phyloP scores from a whole-genome alignment of 148 eudicot genomes.

The Chenopodium berlandieri region DNA sequence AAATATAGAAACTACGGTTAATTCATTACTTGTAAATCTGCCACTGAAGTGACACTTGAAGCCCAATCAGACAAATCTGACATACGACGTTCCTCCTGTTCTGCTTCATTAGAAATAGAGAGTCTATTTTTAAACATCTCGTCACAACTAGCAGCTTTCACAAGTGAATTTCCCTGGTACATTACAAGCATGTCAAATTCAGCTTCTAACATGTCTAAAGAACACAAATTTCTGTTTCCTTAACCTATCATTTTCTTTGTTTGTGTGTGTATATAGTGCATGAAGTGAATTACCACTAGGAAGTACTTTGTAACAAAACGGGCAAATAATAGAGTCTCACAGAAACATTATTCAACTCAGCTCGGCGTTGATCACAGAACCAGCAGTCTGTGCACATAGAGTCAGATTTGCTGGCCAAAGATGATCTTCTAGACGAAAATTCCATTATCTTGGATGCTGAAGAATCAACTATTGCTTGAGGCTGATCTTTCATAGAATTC shows the following conservation, averaged over 20 bases:
- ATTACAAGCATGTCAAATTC: background rate
- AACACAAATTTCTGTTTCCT: background rate
- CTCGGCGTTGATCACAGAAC: conserved; percentile 61
- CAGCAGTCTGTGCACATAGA: conserved; percentile 43
- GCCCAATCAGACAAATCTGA: conserved; percentile 97
- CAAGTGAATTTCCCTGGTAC: conserved; percentile 36
- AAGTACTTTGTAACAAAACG: background rate
- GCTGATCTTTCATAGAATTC: conserved; percentile 57
- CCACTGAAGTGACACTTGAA: conserved; percentile 64
- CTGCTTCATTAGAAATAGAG: conserved; percentile 38
- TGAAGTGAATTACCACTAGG: background rate
- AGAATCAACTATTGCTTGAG: conserved; percentile 25
- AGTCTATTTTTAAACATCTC: conserved; percentile 41
- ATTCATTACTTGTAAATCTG: conserved; percentile 59
- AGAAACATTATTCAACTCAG: conserved; percentile 30
- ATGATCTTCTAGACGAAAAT: conserved; percentile 18
- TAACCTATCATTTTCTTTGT: background rate
- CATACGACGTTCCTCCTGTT: conserved; percentile 92
- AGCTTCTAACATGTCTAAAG: background rate
- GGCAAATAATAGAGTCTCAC: conserved; percentile 25
- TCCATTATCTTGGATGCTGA: conserved; percentile 25
- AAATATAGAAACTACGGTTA: background rate
- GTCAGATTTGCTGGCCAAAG: conserved; percentile 21
- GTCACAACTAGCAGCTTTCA: conserved; percentile 36
- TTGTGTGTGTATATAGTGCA: background rate